Base-by-base conservation (phyloP, 257 asterid genomes). In the Salvia rosmarinus region DNA sequence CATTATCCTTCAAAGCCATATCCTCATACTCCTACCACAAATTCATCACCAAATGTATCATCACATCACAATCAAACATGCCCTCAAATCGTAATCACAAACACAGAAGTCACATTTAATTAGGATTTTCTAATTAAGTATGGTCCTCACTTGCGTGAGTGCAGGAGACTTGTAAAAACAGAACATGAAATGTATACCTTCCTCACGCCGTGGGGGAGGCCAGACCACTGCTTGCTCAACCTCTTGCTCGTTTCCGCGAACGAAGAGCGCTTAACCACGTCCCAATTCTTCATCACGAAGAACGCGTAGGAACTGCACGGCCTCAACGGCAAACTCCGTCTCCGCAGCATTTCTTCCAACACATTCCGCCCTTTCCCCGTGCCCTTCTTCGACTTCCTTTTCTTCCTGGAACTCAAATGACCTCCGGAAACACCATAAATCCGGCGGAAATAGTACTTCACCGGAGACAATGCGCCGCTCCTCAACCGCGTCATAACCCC, bases 301-400 rank as follows among this genome's bases (percentile, higher is more conserved):
- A 77, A 81, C 3, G 78, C 67, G 56, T 77, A 81, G 19, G 84
- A 64, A 74, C 55, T 71, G 75, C 82, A 73, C 21, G 86, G 82
- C 78, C 77, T 70, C 1, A 75, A 1, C 0, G 78, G 86, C 21
- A 56, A 63, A 25, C 79, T 59, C 49, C 78, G 32, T 43, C 80
- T 66, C 68, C 51, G 67, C 30, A 85, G 78, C 67, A 78, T 76
- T 71, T 75, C 61, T 0, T 80, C 78, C 13, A 72, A 52, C 78
- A 74, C 64, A 2, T 67, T 65, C 17, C 60, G 25, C 14, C 17
- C 69, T 17, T 76, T 34, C 61, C 58, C 9, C 23, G 16, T 64
- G 9, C 58, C 51, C 46, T 44, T 52, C 1, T 32, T 59, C 51
- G 4, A 55, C 64, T 21, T 57, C 47, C 9, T 70, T 20, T 62